Percentiles rank a stretch among this genome's conserved stretches.
These are phyloP conservation scores for Cynara cardunculus DNA, from an alignment of 129 eudicot species.

Conservation along the genomic window DNA sequence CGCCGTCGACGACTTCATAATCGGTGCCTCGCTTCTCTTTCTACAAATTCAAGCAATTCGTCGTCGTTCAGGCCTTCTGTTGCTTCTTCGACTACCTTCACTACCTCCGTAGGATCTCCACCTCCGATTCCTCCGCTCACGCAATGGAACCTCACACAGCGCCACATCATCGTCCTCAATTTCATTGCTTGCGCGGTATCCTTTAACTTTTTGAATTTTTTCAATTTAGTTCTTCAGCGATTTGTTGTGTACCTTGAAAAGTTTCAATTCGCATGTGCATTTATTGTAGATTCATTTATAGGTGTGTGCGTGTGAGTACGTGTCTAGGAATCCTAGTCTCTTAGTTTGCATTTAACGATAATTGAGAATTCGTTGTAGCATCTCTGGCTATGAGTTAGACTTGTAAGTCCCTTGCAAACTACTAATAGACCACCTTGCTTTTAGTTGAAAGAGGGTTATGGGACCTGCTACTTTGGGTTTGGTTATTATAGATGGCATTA, in stretches of 20 bases:
- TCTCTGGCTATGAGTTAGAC: not conserved
- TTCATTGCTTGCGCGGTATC: conserved; percentile 72
- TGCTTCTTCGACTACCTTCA: conserved; percentile 36
- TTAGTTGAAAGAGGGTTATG: not conserved
- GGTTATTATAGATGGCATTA: not conserved
- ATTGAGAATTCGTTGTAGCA: not conserved
- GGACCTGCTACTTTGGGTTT: not conserved
- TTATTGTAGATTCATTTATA: not conserved
- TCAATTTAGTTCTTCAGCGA: not conserved
- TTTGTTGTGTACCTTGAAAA: not conserved
- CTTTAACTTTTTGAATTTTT: conserved; percentile 2
- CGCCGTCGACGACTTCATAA: conserved; percentile 16
- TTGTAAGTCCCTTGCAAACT: not conserved
- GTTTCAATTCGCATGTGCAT: not conserved
- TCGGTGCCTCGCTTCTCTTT: conserved; percentile 30
- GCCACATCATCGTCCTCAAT: conserved; percentile 66
- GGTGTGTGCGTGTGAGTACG: not conserved
- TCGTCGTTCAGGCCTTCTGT: conserved; percentile 39
- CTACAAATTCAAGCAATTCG: conserved; percentile 23
- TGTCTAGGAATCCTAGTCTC: not conserved
- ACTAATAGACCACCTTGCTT: not conserved
- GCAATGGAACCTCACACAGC: conserved; percentile 59
- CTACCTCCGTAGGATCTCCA: conserved; percentile 54
- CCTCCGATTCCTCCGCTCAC: conserved; percentile 17
- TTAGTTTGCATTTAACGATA: not conserved